phyloP scores from a whole-genome alignment of 1,139 yeast genomes.

The Pneumocystis wakefieldiae region DNA sequence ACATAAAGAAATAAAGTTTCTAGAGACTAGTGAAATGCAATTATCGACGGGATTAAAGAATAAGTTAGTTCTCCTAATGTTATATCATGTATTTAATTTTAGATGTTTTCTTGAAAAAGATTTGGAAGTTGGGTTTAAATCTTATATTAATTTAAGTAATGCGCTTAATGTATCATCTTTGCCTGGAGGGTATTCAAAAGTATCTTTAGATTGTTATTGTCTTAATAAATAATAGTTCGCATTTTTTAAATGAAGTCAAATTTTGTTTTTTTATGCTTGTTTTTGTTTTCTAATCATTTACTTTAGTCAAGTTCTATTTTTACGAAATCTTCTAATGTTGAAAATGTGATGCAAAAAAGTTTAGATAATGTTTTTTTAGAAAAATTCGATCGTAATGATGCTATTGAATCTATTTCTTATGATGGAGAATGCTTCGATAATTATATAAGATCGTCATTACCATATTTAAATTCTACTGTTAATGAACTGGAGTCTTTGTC shows the following conservation, averaged over 20 bases:
- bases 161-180: neutral
- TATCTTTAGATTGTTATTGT: neutral
- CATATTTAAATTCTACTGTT: neutral
- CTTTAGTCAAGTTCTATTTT: neutral
- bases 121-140: slow-evolving; percentile 1
- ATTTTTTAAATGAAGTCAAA: neutral
- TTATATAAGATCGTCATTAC: neutral
- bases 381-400: neutral
- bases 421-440: neutral
- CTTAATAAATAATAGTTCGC: neutral
- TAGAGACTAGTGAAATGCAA: slow-evolving; percentile 13
- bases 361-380: neutral
- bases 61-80: slow-evolving; percentile 13
- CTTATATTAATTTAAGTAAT: slow-evolving; percentile 3
- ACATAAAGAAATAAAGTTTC: slow-evolving; percentile 26
- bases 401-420: neutral
- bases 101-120: slow-evolving; percentile 4
- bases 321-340: neutral
- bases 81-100: slow-evolving; percentile 2
- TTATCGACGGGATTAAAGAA: slow-evolving; percentile 5
- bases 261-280: neutral
- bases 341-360: neutral
- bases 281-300: neutral
- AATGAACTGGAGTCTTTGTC: neutral
- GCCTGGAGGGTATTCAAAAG: neutral